Percentiles rank a stretch among this genome's conserved stretches.
phyloP scores from a whole-genome alignment of 441 rosid genomes.

The Macaranga tanarius region DNA sequence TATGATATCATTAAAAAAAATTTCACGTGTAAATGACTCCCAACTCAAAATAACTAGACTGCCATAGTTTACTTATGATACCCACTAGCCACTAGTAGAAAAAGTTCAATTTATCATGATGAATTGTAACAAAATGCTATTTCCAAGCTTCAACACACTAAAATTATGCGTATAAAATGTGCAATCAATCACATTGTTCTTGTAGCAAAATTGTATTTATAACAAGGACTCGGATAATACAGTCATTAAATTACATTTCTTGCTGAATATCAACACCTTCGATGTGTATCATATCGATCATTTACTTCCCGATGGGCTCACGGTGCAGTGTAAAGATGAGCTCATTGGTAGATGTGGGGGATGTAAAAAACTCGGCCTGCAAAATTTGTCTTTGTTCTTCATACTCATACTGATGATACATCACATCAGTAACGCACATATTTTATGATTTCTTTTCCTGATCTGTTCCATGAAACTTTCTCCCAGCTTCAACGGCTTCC shows the following conservation, averaged over 20 bases:
- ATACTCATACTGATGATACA: no score
- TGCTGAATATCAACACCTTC: neutral
- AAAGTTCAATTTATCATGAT: no score
- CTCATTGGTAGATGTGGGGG: neutral
- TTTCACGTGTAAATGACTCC: no score
- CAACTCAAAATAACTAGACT: no score
- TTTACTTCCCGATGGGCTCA: neutral
- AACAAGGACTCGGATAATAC: neutral
- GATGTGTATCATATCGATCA: neutral
- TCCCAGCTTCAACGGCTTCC: constrained; percentile 85
- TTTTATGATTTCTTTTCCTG: constrained; percentile 28
- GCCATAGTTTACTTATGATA: no score
- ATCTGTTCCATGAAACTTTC: constrained; percentile 58
- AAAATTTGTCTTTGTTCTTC: neutral
- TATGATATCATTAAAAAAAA: no score
- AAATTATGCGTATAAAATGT: no score
- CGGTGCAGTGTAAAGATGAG: neutral
- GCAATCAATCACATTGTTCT: no score
- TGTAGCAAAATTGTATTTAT: no score
- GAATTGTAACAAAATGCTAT: no score
- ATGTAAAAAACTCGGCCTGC: neutral
- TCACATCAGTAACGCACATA: neutral
- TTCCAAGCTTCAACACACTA: no score
- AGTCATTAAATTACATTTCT: neutral
- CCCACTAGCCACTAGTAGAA: no score